phyloP scores from a whole-genome alignment of 495 filamentous ascomycete species.

The Penicillium bialowiezense region DNA sequence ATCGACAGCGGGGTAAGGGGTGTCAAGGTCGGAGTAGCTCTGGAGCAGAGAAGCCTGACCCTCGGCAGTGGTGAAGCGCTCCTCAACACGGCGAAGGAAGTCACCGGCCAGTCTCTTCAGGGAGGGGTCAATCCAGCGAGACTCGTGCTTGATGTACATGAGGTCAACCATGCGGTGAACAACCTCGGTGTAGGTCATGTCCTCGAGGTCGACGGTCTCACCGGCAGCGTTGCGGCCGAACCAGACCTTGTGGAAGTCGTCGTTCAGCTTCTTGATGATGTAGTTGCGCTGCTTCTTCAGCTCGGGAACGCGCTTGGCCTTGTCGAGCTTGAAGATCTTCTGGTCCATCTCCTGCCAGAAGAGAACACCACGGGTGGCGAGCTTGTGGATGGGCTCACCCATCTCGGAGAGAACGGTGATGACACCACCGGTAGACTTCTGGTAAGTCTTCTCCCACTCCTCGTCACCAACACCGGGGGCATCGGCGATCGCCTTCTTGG shows the following conservation, averaged over 20 bases:
- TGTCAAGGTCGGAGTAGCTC: conserved; percentile 80
- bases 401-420: conserved; percentile 98
- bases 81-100: conserved; percentile 93
- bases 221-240: conserved; percentile 81
- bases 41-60: conserved; percentile 76
- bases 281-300: conserved; percentile 88
- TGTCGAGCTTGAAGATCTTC: conserved; percentile 95
- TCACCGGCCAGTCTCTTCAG: conserved; percentile 80
- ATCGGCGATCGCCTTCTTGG: conserved; percentile 93
- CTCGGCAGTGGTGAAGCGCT: conserved; percentile 71
- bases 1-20: conserved; percentile 73
- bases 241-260: conserved; percentile 98
- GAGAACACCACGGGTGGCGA: conserved; percentile 88
- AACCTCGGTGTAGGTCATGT: conserved; percentile 96
- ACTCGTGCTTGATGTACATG: conserved; percentile 92
- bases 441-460: conserved; percentile 97
- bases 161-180: conserved; percentile 92
- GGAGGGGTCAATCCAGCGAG: conserved; percentile 89
- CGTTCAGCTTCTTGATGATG: conserved; percentile 97
- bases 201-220: conserved; percentile 87
- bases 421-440: conserved; percentile 84
- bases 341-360: conserved; percentile 99
- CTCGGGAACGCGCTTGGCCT: conserved; percentile 87
- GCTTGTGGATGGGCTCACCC: conserved; percentile 98
- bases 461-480: conserved; percentile 82